These are phyloP conservation scores for Hyaloscypha variabilis DNA, from an alignment of 495 filamentous ascomycete species.

Conservation along the genomic window DNA sequence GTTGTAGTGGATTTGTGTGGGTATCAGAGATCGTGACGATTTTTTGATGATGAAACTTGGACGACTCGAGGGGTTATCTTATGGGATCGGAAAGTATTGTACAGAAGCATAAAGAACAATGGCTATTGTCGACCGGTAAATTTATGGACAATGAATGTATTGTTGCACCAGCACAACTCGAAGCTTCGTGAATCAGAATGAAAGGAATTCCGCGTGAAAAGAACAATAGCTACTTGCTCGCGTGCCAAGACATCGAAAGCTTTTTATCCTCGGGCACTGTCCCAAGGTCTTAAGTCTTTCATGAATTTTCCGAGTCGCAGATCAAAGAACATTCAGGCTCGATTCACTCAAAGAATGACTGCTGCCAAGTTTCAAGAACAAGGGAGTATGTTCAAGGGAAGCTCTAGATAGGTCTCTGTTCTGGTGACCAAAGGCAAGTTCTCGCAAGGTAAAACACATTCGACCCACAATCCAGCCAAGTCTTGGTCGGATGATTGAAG, in stretches of 20 bases:
- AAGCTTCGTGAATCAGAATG: not conserved
- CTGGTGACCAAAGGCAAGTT: not conserved
- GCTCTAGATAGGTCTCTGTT: not conserved
- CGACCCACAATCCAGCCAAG: constrained; percentile 1
- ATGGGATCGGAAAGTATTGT: not conserved
- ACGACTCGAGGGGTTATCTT: not conserved
- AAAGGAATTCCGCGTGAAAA: constrained; percentile 6
- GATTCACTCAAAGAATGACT: not conserved
- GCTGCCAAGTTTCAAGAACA: constrained; percentile 9
- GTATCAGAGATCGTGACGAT: not conserved
- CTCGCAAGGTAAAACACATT: not conserved
- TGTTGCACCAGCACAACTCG: constrained; percentile 15
- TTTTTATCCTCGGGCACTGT: not conserved
- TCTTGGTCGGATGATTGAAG: constrained; percentile 10
- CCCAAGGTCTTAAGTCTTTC: constrained; percentile 11
- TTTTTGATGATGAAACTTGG: not conserved
- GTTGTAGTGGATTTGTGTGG: not conserved
- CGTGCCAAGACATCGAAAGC: not conserved
- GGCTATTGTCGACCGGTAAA: not conserved
- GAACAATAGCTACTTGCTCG: not conserved
- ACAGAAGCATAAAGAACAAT: constrained; percentile 11
- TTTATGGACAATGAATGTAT: constrained; percentile 7
- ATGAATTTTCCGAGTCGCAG: not conserved
- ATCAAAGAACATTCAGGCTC: constrained; percentile 1
- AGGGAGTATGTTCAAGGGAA: not conserved